Percentiles rank a stretch among this genome's conserved stretches.
phyloP scores from a whole-genome alignment of 768 basidiomycete species.

The Lentinus tigrinus region DNA sequence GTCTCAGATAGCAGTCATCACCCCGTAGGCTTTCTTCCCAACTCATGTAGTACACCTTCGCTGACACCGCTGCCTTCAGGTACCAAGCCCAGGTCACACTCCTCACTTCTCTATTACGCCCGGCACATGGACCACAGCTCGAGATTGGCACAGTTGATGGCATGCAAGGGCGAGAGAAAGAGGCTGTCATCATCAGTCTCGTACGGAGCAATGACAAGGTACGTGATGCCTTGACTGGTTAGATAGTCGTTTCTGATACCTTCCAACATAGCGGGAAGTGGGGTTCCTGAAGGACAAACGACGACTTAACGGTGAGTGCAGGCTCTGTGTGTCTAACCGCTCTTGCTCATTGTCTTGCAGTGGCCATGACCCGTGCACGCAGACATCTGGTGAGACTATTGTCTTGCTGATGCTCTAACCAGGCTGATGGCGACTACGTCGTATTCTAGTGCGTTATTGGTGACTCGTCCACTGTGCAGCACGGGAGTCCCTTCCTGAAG shows the following conservation, averaged over 20 bases:
- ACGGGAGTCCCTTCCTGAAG: constrained; percentile 83
- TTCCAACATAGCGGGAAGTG: constrained; percentile 69
- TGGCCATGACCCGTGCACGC: constrained; percentile 90
- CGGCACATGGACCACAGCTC: constrained; percentile 61
- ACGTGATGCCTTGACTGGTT: constrained; percentile 15
- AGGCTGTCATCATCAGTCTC: constrained; percentile 88
- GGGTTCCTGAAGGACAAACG: constrained; percentile 94
- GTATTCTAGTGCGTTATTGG: constrained; percentile 81
- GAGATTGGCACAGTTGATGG: constrained; percentile 97
- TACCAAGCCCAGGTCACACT: constrained; percentile 95
- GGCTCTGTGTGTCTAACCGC: not conserved
- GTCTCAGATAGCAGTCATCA: constrained; percentile 81
- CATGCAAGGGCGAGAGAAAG: constrained; percentile 96
- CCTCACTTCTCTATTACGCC: constrained; percentile 73
- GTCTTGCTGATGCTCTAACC: not conserved
- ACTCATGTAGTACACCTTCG: not conserved
- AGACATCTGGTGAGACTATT: constrained; percentile 72
- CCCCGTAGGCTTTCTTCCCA: constrained; percentile 63
- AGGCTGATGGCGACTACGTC: not conserved
- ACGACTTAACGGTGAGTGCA: constrained; percentile 74
- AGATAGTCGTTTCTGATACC: not conserved
- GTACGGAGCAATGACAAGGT: constrained; percentile 90
- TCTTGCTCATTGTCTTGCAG: constrained; percentile 34
- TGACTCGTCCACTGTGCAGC: constrained; percentile 86
- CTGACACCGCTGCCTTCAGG: constrained; percentile 32